phyloP scores from a whole-genome alignment of 345 rosid genomes.

The Microcos paniculata region DNA sequence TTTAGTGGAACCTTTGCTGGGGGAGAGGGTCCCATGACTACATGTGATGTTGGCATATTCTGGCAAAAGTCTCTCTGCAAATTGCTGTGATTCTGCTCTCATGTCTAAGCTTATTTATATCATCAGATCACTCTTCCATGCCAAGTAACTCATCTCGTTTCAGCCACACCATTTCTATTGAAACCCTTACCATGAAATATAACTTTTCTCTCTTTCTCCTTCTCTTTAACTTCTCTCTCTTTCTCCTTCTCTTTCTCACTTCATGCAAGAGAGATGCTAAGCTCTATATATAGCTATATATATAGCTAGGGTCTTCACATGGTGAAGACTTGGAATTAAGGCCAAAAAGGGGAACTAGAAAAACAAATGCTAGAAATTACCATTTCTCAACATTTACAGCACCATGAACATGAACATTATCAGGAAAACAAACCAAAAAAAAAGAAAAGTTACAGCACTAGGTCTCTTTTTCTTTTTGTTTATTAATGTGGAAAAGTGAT shows the following conservation, averaged over 20 bases:
- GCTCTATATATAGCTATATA: no score
- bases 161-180: background rate
- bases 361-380: background rate
- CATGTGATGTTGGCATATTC: slow-evolving; percentile 8
- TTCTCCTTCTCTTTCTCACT: background rate
- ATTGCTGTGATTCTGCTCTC: background rate
- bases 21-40: background rate
- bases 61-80: background rate
- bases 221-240: no score
- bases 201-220: no score
- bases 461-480: background rate
- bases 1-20: background rate
- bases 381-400: slow-evolving; percentile 3
- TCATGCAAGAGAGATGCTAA: background rate
- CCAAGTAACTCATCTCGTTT: background rate
- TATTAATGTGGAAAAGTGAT: background rate
- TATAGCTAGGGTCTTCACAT: no score
- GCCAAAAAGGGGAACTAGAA: background rate
- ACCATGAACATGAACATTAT: background rate
- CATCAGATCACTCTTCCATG: background rate
- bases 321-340: background rate
- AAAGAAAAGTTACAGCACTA: background rate
- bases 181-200: background rate
- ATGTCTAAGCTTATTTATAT: background rate
- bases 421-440: background rate